Conservation (phyloP, 2,329 filamentous ascomycete species). For the Claviceps maximensis region DNA sequence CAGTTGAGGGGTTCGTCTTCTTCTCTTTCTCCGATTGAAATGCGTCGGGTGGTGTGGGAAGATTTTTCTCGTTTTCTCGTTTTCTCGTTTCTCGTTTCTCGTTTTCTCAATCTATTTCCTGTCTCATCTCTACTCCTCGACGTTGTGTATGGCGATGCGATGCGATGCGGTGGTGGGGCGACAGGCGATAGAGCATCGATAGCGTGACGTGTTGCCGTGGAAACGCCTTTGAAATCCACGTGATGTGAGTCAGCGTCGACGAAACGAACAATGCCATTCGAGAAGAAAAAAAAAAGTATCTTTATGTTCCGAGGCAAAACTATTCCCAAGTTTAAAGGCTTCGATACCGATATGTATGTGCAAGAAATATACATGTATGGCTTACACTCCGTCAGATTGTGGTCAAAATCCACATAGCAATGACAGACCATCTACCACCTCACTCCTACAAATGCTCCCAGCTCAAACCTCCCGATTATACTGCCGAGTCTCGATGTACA, state of each 20-base stretch:
- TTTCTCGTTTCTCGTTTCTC: not conserved
- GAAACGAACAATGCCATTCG: not conserved
- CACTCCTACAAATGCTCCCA: too few species aligned
- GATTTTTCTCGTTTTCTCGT: too few species aligned
- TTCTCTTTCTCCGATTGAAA: not conserved
- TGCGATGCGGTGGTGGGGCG: not conserved
- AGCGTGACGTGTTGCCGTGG: conserved; percentile 6
- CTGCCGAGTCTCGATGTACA: too few species aligned
- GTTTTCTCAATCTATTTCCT: not conserved
- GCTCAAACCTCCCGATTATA: not conserved
- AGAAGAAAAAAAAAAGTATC: not conserved
- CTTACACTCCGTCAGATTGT: not conserved
- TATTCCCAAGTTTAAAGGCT: not conserved
- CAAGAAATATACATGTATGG: not conserved
- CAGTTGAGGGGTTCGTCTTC: not conserved
- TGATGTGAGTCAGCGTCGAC: not conserved
- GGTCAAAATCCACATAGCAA: not conserved
- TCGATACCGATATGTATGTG: not conserved
- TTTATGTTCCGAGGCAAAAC: not conserved
- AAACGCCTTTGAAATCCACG: conserved; percentile 2
- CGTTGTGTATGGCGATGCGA: not conserved
- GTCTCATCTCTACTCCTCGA: too few species aligned
- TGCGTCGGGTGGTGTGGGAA: too few species aligned
- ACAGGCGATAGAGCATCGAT: not conserved
- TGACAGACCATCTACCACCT: not conserved